Evolutionary conservation across 1,284 basidiomycete species (phyloP).

Genomic region (Pascua sp.): DNA sequence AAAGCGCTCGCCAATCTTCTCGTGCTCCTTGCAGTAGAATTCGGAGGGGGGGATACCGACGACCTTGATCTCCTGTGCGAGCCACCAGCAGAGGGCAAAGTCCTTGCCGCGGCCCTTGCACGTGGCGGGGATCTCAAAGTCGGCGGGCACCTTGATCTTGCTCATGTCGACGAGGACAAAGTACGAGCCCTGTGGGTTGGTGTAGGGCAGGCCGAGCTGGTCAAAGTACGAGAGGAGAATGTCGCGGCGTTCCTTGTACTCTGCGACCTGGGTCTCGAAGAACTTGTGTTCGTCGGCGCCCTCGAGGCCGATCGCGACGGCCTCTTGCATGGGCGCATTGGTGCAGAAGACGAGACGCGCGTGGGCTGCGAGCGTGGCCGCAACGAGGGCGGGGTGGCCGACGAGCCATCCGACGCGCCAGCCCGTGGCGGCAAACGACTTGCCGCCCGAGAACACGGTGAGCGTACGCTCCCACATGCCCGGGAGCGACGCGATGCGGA

Average conservation of each 20-base stretch:
- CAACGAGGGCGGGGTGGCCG: constrained; percentile 76
- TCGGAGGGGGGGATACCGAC: constrained; percentile 91
- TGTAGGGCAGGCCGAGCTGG: constrained; percentile 78
- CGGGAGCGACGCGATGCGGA: constrained; percentile 84
- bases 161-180: constrained; percentile 86
- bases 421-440: constrained; percentile 96
- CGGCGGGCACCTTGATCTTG: constrained; percentile 72
- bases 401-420: constrained; percentile 96
- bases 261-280: constrained; percentile 70
- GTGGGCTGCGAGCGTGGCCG: constrained; percentile 80
- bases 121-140: constrained; percentile 74
- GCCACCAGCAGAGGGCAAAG: constrained; percentile 89
- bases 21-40: constrained; percentile 86
- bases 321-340: constrained; percentile 89
- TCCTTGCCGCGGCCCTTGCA: constrained; percentile 78
- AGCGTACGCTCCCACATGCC: constrained; percentile 98
- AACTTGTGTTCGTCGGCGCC: constrained; percentile 68
- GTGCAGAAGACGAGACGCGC: constrained; percentile 94
- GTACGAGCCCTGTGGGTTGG: constrained; percentile 81
- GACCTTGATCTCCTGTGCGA: constrained; percentile 80
- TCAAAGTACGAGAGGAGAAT: constrained; percentile 77
- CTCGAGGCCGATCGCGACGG: constrained; percentile 80
- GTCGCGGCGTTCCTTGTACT: constrained; percentile 77
- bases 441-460: constrained; percentile 75
- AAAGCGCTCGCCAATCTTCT: constrained; percentile 76